Evolutionary conservation across 192 early-diverging fungal genomes (phyloP).

Genomic region (Kickxella alabastrina): DNA sequence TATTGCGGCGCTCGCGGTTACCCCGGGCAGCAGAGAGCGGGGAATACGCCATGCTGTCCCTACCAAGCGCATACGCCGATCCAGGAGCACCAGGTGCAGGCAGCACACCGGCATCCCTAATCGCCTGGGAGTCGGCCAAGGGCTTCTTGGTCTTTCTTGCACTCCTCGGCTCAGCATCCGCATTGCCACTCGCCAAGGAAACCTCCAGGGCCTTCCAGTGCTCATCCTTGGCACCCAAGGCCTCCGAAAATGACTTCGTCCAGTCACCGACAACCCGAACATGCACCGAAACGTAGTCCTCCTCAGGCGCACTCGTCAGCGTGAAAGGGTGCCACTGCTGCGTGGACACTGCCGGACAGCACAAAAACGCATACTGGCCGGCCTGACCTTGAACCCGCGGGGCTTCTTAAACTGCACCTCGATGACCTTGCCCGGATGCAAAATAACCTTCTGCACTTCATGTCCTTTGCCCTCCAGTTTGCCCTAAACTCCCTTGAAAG

Average conservation of each 20-base stretch:
- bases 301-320: slow-evolving; percentile 75
- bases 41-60: slow-evolving; percentile 45
- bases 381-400: slow-evolving; percentile 54
- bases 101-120: neutral
- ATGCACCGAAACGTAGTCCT: slow-evolving; percentile 70
- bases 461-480: slow-evolving; percentile 50
- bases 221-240: slow-evolving; percentile 63
- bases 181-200: slow-evolving; percentile 17
- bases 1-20: slow-evolving; percentile 9
- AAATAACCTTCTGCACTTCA: slow-evolving; percentile 76
- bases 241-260: slow-evolving; percentile 64
- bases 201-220: slow-evolving; percentile 53
- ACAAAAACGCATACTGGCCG: slow-evolving; percentile 78
- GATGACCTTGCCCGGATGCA: slow-evolving; percentile 77
- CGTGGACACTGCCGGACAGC: slow-evolving; percentile 67
- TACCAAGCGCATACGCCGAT: neutral
- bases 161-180: neutral
- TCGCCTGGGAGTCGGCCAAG: neutral
- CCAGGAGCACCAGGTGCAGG: slow-evolving; percentile 1
- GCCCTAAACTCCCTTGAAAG: slow-evolving; percentile 68
- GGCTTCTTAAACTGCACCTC: slow-evolving; percentile 77
- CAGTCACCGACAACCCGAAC: slow-evolving; percentile 76
- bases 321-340: slow-evolving; percentile 85
- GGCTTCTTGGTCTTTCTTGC: neutral
- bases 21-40: slow-evolving; percentile 13